Evolutionary conservation across 2,329 filamentous ascomycete species (phyloP).

Genomic region (Claviceps cyperi): DNA sequence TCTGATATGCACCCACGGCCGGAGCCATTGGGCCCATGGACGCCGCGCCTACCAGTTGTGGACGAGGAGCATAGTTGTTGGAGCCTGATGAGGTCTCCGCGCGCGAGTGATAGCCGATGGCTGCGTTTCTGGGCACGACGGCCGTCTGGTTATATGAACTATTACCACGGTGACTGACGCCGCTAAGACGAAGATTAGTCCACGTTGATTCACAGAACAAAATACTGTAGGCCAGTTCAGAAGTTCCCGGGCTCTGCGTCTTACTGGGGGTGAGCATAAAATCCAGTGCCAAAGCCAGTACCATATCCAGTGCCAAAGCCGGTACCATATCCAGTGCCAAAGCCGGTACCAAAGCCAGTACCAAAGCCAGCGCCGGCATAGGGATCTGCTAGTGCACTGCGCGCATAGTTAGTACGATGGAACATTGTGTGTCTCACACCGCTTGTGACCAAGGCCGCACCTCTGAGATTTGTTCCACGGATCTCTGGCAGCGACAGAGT

Average conservation of each 20-base stretch:
- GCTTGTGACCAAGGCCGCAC: slow-evolving; percentile 22
- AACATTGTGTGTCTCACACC: slow-evolving; percentile 10
- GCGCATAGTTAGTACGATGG: slow-evolving; percentile 5
- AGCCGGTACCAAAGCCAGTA: too few species aligned
- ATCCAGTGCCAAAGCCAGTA: slow-evolving; percentile 9
- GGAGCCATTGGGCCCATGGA: slow-evolving; percentile 12
- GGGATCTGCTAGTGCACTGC: slow-evolving; percentile 19
- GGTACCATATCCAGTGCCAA: too few species aligned
- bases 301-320: too few species aligned
- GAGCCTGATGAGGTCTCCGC: slow-evolving; percentile 25
- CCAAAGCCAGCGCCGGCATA: slow-evolving; percentile 21
- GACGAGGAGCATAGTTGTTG: slow-evolving; percentile 25
- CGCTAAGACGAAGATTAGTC: slow-evolving; percentile 23
- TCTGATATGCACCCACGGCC: slow-evolving; percentile 25
- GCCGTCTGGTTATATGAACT: slow-evolving; percentile 17
- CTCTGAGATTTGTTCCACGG: slow-evolving; percentile 38
- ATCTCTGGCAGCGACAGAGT: slow-evolving; percentile 29
- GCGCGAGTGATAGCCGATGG: slow-evolving; percentile 23
- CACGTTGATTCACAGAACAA: slow-evolving; percentile 1
- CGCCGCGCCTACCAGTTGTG: slow-evolving; percentile 25
- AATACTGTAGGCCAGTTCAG: background rate
- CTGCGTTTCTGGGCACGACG: slow-evolving; percentile 7
- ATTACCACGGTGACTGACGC: slow-evolving; percentile 26
- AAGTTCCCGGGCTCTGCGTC: slow-evolving; percentile 8
- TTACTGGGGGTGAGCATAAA: slow-evolving; percentile 26